Conservation (phyloP, 2,329 filamentous ascomycete genomes). For the Curvularia lunata region DNA sequence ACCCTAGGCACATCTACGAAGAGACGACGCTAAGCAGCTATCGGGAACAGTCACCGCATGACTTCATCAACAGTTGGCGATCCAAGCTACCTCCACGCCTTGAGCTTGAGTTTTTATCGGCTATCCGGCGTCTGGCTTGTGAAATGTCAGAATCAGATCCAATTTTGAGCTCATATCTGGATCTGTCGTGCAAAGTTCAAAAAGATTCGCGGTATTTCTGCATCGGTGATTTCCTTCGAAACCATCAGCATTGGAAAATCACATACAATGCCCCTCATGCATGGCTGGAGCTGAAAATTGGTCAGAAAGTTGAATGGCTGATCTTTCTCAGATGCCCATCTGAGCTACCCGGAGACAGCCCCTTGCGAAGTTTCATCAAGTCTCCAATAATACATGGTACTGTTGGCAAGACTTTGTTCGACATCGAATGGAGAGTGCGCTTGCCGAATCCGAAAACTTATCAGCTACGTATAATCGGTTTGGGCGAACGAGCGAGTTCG, state of each 20-base stretch:
- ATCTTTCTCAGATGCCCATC: slow-evolving; percentile 54
- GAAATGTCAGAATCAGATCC: background rate
- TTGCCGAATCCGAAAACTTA: slow-evolving; percentile 17
- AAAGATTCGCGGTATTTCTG: slow-evolving; percentile 21
- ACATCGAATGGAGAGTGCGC: slow-evolving; percentile 34
- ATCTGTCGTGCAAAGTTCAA: slow-evolving; percentile 16
- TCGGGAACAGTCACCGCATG: slow-evolving; percentile 48
- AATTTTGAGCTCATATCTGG: slow-evolving; percentile 11
- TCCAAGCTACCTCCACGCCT: slow-evolving; percentile 30
- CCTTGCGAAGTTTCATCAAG: slow-evolving; percentile 51
- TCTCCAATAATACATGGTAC: slow-evolving; percentile 30
- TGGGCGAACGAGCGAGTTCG: slow-evolving; percentile 33
- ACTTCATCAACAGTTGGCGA: slow-evolving; percentile 55
- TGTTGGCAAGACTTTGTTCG: slow-evolving; percentile 19
- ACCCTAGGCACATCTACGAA: slow-evolving; percentile 59
- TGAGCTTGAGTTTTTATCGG: slow-evolving; percentile 26
- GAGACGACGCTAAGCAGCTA: slow-evolving; percentile 8
- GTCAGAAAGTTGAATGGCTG: slow-evolving; percentile 52
- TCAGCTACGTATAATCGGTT: slow-evolving; percentile 29
- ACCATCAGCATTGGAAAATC: slow-evolving; percentile 51
- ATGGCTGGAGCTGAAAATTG: slow-evolving; percentile 51
- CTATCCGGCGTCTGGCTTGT: slow-evolving; percentile 3
- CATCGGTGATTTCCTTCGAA: slow-evolving; percentile 26
- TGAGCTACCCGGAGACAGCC: slow-evolving; percentile 48
- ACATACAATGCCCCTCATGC: slow-evolving; percentile 51